Evolutionary conservation across 176 grass and related monocot genomes (phyloP).

Genomic region (Microstegium vimineum): DNA sequence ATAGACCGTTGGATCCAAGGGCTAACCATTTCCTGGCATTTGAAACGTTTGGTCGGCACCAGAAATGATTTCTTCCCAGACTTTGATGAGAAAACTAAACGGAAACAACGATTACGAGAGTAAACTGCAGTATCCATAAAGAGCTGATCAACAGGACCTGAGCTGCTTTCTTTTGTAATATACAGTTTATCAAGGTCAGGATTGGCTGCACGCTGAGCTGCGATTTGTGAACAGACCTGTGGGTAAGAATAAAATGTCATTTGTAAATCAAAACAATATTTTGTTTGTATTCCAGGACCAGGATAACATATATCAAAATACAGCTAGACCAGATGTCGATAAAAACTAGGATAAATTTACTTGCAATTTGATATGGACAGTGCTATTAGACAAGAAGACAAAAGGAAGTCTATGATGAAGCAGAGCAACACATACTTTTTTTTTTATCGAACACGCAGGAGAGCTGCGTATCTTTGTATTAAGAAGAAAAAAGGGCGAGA

Average conservation of each 20-base stretch:
- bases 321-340: not conserved
- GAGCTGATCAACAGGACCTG: conserved; percentile 36
- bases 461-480: too few relatives aligned
- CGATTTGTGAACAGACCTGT: conserved; percentile 73
- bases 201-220: conserved; percentile 40
- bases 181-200: conserved; percentile 63
- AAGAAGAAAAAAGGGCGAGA: too few relatives aligned
- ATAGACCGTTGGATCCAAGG: conserved; percentile 31
- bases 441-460: too few relatives aligned
- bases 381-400: not conserved
- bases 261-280: not conserved
- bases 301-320: conserved; percentile 1
- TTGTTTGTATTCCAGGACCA: not conserved
- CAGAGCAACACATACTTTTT: not conserved
- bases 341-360: conserved; percentile 4
- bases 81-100: conserved; percentile 88
- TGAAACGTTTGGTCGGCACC: conserved; percentile 73
- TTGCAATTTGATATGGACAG: not conserved
- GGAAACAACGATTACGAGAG: conserved; percentile 93
- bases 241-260: conserved; percentile 21
- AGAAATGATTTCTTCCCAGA: conserved; percentile 88
- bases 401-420: not conserved
- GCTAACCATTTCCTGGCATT: conserved; percentile 78
- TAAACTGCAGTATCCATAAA: conserved; percentile 90
- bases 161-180: conserved; percentile 62